phyloP scores from a whole-genome alignment of 2,329 filamentous ascomycete genomes.

The Acarospora socialis region DNA sequence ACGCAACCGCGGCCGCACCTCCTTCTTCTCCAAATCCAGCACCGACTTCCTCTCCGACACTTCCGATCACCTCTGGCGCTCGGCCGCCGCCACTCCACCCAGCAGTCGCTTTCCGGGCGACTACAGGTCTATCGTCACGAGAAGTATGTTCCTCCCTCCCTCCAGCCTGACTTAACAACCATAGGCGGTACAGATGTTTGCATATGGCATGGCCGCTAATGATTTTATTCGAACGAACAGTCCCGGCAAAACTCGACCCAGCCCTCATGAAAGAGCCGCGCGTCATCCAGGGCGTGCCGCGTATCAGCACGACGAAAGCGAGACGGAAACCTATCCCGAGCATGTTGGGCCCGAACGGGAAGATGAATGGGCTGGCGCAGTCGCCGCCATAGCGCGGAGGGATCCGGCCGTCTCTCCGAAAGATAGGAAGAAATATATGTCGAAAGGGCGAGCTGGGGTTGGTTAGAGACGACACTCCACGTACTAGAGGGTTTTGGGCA shows the following conservation, averaged over 20 bases:
- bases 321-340: constrained; percentile 14
- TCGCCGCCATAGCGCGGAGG: constrained; percentile 5
- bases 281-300: constrained; percentile 74
- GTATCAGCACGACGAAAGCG: constrained; percentile 24
- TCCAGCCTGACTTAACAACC: constrained; percentile 7
- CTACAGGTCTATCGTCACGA: constrained; percentile 35
- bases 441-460: too few species aligned
- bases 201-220: too few species aligned
- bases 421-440: too few species aligned
- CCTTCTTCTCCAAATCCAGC: constrained; percentile 24
- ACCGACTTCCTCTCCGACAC: constrained; percentile 49
- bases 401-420: too few species aligned
- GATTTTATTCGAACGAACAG: constrained; percentile 43
- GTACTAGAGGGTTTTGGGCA: too few species aligned
- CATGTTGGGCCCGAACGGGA: constrained; percentile 12
- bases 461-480: too few species aligned
- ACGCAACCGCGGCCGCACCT: constrained; percentile 41
- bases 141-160: constrained; percentile 26
- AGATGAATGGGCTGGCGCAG: constrained; percentile 12
- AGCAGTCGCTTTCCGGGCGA: constrained; percentile 39
- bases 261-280: constrained; percentile 84
- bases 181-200: too few species aligned
- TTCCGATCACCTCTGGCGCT: constrained; percentile 49
- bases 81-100: constrained; percentile 43
- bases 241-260: constrained; percentile 72